A percentile compares a stretch with the other conserved stretches of the same genome.
phyloP scores from a whole-genome alignment of 352 stramenopile genomes.

The Thraustochytrium striatum region DNA sequence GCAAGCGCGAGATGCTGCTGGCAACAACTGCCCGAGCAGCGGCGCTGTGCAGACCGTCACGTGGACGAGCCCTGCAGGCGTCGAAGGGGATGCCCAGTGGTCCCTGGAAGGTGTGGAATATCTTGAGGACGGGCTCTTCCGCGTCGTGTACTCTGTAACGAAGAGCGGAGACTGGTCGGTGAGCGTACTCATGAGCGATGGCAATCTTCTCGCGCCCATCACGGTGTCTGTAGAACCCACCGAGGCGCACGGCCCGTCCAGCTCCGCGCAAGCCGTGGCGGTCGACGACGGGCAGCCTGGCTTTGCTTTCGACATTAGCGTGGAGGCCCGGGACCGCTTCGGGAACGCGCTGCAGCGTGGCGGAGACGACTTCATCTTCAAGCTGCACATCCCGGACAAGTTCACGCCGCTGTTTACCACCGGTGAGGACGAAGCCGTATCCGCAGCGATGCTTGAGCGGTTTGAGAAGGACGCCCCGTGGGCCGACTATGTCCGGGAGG shows the following conservation, averaged over 20 bases:
- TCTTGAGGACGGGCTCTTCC: neutral
- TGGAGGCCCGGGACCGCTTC: neutral
- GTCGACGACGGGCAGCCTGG: neutral
- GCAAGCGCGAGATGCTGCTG: neutral
- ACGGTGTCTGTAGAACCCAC: neutral
- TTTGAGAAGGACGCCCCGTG: constrained; percentile 5
- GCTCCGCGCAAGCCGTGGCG: neutral
- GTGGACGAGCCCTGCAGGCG: neutral
- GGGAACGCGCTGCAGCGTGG: constrained; percentile 7
- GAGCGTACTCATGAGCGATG: neutral
- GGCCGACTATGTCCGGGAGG: neutral
- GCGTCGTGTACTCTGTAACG: neutral
- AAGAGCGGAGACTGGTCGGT: neutral
- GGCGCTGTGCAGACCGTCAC: neutral
- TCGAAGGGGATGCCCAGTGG: neutral
- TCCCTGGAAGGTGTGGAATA: neutral
- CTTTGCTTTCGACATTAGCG: neutral
- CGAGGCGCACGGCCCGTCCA: neutral
- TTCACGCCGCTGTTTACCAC: constrained; percentile 9
- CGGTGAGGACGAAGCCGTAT: neutral
- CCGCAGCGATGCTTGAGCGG: neutral
- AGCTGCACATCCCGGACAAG: neutral
- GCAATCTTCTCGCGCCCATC: neutral
- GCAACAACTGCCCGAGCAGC: neutral
- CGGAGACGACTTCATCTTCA: constrained; percentile 6